Base-by-base conservation (phyloP, 441 rosid species). In the Manihot esculenta region DNA sequence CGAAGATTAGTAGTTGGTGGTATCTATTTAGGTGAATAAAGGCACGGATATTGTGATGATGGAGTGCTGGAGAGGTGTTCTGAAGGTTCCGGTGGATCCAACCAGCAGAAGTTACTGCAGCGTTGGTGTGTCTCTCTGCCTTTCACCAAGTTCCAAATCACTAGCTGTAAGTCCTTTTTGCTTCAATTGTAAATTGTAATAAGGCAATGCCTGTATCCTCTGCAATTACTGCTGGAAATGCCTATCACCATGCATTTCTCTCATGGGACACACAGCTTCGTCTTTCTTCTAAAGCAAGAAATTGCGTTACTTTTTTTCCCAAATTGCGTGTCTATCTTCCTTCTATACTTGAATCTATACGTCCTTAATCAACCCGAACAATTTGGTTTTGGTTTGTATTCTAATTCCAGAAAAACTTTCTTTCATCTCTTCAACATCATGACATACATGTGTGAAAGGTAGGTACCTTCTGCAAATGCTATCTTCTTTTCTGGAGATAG, bases 381-480 rank as follows among this genome's bases (percentile, higher is more conserved):
- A 48, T 13, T 48, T 17, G 15, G 53, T 48, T 17, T 7, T 48
- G 53, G 53, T 48, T 48, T 38, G 9, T 38, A 38, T 38, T 7
- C 42, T 7, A 38, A 5, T 38, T 7, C 42, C 42, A 5, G 9
- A 1, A 38, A 8, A 59, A 27, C 56, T 12, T 59, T n/a, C 12
- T 17, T 48, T 48, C 21, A 21, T 21, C 23, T 49, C 8, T 14
- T 64, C 24, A 38, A 10, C 21, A 45, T 2, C 41, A 14, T 49
- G 20, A 24, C 26, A 41, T 20, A 5, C 27, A 3, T 24, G 24
- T 38, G 64, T 14, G 55, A 20, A 17, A 35, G 55, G 14, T 73
- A 93, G 96, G 86, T 80, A n/a, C 96, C 97, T 79, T 81, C 78
- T 56, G 91, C 87, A 57, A 92, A 94, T 62, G 87, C 82, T 15